phyloP scores from a whole-genome alignment of 1,139 yeast species.

The Candida gigantensis region DNA sequence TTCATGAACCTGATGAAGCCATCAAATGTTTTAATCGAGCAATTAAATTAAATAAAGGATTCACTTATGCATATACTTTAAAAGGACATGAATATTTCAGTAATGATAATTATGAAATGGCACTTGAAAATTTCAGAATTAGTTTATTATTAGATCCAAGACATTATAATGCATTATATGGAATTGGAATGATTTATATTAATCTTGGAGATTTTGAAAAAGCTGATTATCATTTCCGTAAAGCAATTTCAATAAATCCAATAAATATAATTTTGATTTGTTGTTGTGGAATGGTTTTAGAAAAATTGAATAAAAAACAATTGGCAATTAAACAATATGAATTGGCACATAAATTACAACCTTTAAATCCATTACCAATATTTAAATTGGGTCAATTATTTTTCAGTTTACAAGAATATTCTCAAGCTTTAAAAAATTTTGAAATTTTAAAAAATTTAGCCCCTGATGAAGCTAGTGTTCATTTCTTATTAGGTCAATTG shows the following conservation, averaged over 20 bases:
- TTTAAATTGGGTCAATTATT: constrained; percentile 87
- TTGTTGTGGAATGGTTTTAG: constrained; percentile 93
- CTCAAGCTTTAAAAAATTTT: constrained; percentile 72
- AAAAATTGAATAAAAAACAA: constrained; percentile 66
- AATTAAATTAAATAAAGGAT: constrained; percentile 63
- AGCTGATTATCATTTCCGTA: constrained; percentile 85
- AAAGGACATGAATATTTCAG: constrained; percentile 93
- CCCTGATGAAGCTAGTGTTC: constrained; percentile 95
- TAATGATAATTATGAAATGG: constrained; percentile 88
- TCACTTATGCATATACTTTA: constrained; percentile 87
- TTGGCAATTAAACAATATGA: constrained; percentile 84
- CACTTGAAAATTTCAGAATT: constrained; percentile 77
- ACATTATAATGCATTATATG: constrained; percentile 94
- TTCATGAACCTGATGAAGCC: constrained; percentile 88
- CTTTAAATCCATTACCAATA: constrained; percentile 80
- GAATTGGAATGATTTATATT: constrained; percentile 92
- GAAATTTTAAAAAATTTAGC: constrained; percentile 72
- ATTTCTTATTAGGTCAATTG: constrained; percentile 82
- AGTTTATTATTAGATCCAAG: constrained; percentile 77
- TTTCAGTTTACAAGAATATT: constrained; percentile 68
- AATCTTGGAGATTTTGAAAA: constrained; percentile 80
- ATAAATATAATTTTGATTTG: constrained; percentile 86
- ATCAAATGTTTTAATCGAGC: constrained; percentile 85
- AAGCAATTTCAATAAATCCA: constrained; percentile 88
- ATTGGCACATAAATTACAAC: constrained; percentile 81